Evolutionary conservation across 306 rosid species (phyloP), one percentile per base, ranked within the genome.

Genomic region (Vigna hirtella): DNA sequence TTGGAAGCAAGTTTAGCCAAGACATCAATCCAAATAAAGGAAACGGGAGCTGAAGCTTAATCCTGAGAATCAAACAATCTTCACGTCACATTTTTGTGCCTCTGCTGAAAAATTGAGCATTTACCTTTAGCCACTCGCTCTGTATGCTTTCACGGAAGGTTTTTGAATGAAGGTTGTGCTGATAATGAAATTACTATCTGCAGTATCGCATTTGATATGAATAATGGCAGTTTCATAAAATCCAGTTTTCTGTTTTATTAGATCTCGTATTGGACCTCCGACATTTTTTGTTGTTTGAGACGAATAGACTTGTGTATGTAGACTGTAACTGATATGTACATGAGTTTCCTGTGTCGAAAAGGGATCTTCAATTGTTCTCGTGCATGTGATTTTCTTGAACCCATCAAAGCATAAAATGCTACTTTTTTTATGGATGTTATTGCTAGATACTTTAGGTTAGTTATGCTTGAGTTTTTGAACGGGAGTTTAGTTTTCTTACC

Each of bases 1-100:
- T 78, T 91, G 20, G 92, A 91, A 83, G 97, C 93, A 61, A 91
- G 97, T 70, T 79, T 91, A 83, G 82, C 94, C 49, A 89, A 77
- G 85, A 83, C 91, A 43, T 85, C 97, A 17, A 86, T 89, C 72
- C 92, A 88, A 84, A 91, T 86, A 69, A 72, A 83, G 50, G 94
- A 91, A 82, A 79, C 89, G 9, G 85, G 87, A 72, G 80, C 84
- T 77, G 88, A 85, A 72, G 73, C 90, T 17, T 82, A 76, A 16
- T 85, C 83, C 66, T 63, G 87, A 86, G 57, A 66, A 59, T 40
- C 42, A 9, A 13, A 49, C 48, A 22, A 77, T 50, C 72, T 56
- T 58, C 45, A 48, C 49, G 67, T 59, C 56, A 73, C 74, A 73
- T n/a, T 51, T 78, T 36, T 38, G 68, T 57, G 74, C 49, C 42